Base-by-base conservation (phyloP, 1,139 yeast genomes). In the Zygoascus sp. region DNA sequence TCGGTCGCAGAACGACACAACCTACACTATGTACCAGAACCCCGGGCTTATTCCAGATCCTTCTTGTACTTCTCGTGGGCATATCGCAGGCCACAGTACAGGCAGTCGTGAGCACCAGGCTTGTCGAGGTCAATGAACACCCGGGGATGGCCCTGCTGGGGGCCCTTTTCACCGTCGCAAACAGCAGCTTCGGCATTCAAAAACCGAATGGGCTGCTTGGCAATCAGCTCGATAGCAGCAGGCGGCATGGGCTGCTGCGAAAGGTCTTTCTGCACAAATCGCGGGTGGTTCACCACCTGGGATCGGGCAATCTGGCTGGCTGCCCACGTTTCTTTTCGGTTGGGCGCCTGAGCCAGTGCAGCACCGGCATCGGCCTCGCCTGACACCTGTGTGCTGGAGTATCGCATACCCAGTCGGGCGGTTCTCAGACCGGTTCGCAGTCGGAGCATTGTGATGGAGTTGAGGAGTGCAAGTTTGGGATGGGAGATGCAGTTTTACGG, bases 181-280 rank as follows among this genome's bases (percentile, higher is more conserved):
- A 83, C 94, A 2, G 95, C 96, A 49, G 80, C 65, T 59, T 77
- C 75, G 32, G 73, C 73, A 56, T 77, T 78, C 55, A 86, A 70
- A 63, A 77, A 83, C 58, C 79, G 71, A 43, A 87, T 69, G 9
- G 96, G 95, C 61, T 81, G 80, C 61, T 83, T 68, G 38, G 85
- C 82, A 60, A 87, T 84, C 65, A 87, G 74, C 47, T 86, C 92
- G 62, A 87, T 87, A 52, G 95, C 95, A 41, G 95, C 87, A 54
- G 80, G 78, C 6, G 95, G 90, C 60, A 77, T 77, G 51, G 96
- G 96, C 68, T 87, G 94, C 23, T 58, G 50, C 37, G 51, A 72
- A 53, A 86, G 71, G 62, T 86, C 87, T 55, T 73, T 77, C 61
- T 86, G 95, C 47, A 81, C 77, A 60, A 86, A 86, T 60, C 92